These are phyloP conservation scores for Globisporangium lucens DNA, from an alignment of 352 stramenopile genomes.

Conservation along the genomic window DNA sequence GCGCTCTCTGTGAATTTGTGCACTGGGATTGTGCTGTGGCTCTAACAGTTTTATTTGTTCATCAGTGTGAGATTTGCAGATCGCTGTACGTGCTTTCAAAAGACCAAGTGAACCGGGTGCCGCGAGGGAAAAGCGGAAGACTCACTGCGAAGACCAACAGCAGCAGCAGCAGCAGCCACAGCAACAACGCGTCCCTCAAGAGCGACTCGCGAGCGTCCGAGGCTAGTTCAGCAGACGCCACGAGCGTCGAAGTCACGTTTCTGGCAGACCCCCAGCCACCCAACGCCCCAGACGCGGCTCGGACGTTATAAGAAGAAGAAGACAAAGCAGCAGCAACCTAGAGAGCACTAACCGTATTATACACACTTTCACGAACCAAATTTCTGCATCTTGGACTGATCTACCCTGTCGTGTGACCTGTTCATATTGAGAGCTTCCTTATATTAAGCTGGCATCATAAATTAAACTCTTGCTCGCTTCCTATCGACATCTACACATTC, in stretches of 20 bases:
- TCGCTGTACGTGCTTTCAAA: conserved; percentile 26
- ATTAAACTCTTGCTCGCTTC: conserved; percentile 5
- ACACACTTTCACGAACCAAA: not conserved
- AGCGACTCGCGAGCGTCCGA: not conserved
- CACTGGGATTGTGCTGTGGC: not conserved
- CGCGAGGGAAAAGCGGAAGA: not conserved
- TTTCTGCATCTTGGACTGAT: not conserved
- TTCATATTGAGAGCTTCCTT: not conserved
- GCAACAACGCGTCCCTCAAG: not conserved
- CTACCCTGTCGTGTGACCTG: not conserved
- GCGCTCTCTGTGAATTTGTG: not conserved
- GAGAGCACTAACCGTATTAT: not conserved
- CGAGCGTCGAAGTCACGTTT: not conserved
- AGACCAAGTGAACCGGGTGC: not conserved
- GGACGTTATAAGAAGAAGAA: conserved; percentile 5
- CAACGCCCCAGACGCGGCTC: not conserved
- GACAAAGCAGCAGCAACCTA: not conserved
- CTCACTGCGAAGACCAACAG: not conserved
- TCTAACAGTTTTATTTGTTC: conserved; percentile 9
- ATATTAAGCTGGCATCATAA: conserved; percentile 13
- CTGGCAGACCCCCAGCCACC: not conserved
- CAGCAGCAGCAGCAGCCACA: conserved; percentile 1
- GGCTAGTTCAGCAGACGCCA: not conserved
- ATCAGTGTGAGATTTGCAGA: conserved; percentile 46
- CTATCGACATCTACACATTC: not conserved